These are phyloP conservation scores for Capsicum chinense DNA, from an alignment of 257 asterid genomes.

Conservation along the genomic window DNA sequence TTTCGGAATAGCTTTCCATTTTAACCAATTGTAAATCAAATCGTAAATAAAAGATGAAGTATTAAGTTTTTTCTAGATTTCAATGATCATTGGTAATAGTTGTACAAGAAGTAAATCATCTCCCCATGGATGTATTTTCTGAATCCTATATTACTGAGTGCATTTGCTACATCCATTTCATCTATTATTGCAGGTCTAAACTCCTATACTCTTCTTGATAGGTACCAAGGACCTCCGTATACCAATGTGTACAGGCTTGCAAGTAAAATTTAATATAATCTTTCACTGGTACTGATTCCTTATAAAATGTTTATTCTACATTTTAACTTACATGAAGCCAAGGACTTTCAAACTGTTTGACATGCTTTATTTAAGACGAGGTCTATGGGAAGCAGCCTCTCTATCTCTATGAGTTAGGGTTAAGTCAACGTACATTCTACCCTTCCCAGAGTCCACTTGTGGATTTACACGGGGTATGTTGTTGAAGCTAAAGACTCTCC, in stretches of 20 bases:
- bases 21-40: too few species aligned
- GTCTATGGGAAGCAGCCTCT: too few species aligned
- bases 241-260: constrained; percentile 80
- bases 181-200: constrained; percentile 68
- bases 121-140: neutral
- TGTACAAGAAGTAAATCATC: too few species aligned
- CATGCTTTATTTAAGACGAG: too few species aligned
- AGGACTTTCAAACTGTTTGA: neutral
- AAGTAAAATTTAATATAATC: constrained; percentile 20
- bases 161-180: neutral
- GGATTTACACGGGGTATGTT: too few species aligned
- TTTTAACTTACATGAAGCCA: neutral
- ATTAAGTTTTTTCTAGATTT: too few species aligned
- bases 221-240: constrained; percentile 96
- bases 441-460: too few species aligned
- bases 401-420: too few species aligned
- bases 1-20: too few species aligned
- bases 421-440: too few species aligned
- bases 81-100: neutral
- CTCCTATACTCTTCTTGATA: constrained; percentile 76
- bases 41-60: too few species aligned
- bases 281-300: neutral
- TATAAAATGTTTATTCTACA: neutral
- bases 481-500: neutral
- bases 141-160: neutral